Conservation (phyloP, 2,329 filamentous ascomycete species). For the Cadophora sp. region DNA sequence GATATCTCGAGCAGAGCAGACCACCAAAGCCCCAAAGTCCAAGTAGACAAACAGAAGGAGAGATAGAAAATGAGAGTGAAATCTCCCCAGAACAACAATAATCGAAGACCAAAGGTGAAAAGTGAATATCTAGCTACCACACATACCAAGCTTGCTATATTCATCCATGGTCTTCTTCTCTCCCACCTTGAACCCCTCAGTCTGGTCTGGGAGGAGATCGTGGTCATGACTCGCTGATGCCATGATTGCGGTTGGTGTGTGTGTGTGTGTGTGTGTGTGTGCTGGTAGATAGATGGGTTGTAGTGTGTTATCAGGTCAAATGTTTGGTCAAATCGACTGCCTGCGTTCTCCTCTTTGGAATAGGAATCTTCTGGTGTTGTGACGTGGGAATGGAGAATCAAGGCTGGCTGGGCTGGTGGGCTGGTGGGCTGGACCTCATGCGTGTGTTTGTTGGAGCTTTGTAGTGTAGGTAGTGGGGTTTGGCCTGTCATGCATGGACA, state of each 20-base stretch:
- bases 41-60: background rate
- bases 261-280: background rate
- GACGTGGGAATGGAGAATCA: constrained; percentile 13
- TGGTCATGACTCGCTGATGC: constrained; percentile 67
- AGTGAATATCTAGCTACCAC: background rate
- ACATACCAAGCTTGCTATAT: constrained; percentile 90
- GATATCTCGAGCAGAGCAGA: background rate
- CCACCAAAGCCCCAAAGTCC: background rate
- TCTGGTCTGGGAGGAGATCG: constrained; percentile 85
- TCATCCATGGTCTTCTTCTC: constrained; percentile 98
- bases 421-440: background rate
- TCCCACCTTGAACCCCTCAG: constrained; percentile 96
- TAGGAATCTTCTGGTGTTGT: background rate
- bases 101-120: background rate
- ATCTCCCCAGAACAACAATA: too few species aligned
- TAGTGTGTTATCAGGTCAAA: too few species aligned
- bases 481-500: too few species aligned
- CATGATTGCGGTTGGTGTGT: constrained; percentile 33
- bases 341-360: background rate
- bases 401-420: too few species aligned
- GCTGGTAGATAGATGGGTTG: too few species aligned
- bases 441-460: too few species aligned
- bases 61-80: background rate
- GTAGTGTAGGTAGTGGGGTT: too few species aligned
- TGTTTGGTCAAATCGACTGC: too few species aligned